Conservation (phyloP, 176 grass and related monocot genomes). For the Cenchrus americanus region DNA sequence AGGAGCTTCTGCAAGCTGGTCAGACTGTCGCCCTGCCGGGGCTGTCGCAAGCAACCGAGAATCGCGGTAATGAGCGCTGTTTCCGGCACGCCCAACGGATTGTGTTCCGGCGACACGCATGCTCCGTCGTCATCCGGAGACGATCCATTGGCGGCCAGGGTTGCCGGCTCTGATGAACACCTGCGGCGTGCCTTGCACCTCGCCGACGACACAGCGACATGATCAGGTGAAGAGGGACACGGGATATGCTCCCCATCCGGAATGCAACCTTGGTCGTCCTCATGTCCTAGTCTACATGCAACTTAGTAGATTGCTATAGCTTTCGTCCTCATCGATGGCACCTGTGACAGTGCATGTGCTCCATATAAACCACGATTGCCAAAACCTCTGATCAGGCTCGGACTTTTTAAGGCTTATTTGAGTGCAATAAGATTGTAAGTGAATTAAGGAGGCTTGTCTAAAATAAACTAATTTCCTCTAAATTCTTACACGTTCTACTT, state of each 20-base stretch:
- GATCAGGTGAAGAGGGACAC: not conserved
- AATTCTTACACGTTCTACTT: too few species aligned
- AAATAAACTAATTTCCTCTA: too few species aligned
- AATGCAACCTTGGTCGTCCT: not conserved
- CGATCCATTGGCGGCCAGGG: not conserved
- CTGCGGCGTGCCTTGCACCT: not conserved
- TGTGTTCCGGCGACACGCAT: not conserved
- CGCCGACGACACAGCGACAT: not conserved
- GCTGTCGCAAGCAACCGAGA: not conserved
- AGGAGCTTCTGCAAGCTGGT: not conserved
- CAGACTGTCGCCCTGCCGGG: not conserved
- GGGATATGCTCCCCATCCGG: not conserved
- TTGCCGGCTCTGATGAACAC: not conserved
- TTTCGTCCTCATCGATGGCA: not conserved
- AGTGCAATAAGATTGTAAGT: too few species aligned
- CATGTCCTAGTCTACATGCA: not conserved
- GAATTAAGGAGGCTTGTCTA: too few species aligned
- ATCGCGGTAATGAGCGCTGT: not conserved
- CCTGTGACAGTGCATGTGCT: not conserved
- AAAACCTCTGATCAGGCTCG: not conserved
- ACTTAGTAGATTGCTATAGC: not conserved
- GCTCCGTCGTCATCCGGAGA: not conserved
- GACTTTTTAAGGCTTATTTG: not conserved
- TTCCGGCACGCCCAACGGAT: conserved; percentile 8
- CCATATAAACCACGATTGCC: conserved; percentile 13